phyloP scores from a whole-genome alignment of 2,329 filamentous ascomycete species.

The Sporothrix protearum region DNA sequence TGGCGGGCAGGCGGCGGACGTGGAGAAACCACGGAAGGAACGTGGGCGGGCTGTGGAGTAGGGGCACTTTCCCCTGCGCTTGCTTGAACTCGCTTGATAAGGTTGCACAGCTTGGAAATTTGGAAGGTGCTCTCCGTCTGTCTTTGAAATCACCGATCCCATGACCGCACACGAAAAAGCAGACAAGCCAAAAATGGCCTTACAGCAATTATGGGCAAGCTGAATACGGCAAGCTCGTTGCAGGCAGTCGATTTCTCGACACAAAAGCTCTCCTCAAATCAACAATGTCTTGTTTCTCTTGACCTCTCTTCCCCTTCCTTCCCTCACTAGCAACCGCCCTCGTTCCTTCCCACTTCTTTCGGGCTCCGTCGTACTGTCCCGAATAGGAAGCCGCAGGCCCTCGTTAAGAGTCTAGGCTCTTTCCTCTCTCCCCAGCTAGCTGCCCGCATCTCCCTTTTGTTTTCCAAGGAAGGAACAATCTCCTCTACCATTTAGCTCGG shows the following conservation, averaged over 20 bases:
- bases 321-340: background rate
- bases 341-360: background rate
- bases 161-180: background rate
- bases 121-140: background rate
- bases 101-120: background rate
- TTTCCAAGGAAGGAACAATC: background rate
- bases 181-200: background rate
- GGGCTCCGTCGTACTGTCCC: background rate
- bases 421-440: background rate
- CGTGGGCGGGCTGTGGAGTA: no score
- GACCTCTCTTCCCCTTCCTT: background rate
- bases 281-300: background rate
- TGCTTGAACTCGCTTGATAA: background rate
- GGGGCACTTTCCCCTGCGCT: no score
- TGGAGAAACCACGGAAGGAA: no score
- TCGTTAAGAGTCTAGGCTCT: constrained; percentile 8
- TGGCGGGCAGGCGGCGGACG: background rate
- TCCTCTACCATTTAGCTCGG: background rate
- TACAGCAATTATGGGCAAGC: background rate
- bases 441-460: background rate
- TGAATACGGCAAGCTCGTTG: background rate
- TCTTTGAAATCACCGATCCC: constrained; percentile 1
- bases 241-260: background rate
- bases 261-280: background rate
- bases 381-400: background rate